These are phyloP conservation scores for Ottelia alismoides DNA, from an alignment of 106 monocot species.

Conservation along the genomic window DNA sequence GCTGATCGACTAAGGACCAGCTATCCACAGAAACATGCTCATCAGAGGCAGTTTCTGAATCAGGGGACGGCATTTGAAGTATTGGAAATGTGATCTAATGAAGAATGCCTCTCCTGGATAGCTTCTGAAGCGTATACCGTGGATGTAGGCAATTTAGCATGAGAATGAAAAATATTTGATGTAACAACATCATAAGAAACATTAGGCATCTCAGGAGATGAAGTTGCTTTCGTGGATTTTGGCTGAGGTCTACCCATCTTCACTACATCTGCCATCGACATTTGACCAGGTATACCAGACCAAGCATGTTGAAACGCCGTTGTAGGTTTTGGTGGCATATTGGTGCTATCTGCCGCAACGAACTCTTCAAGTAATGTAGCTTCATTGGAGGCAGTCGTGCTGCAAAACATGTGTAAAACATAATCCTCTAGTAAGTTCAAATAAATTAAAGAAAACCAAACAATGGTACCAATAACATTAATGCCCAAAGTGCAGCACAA, in stretches of 20 bases:
- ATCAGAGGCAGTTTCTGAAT: slow-evolving; percentile 1
- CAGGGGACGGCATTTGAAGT: slow-evolving; percentile 23
- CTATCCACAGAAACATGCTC: slow-evolving; percentile 26
- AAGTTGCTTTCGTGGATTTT: slow-evolving; percentile 20
- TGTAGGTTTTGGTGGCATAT: slow-evolving; percentile 30
- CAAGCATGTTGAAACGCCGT: slow-evolving; percentile 44
- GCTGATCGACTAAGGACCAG: slow-evolving; percentile 35
- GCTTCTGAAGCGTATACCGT: slow-evolving; percentile 17
- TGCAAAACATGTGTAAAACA: too few relatives aligned
- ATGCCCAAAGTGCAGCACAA: too few relatives aligned
- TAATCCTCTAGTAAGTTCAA: too few relatives aligned
- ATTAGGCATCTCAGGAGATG: slow-evolving; percentile 17
- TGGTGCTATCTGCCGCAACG: slow-evolving; percentile 23
- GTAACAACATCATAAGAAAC: slow-evolving; percentile 19
- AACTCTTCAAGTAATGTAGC: slow-evolving; percentile 26
- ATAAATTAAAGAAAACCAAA: too few relatives aligned
- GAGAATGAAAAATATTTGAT: slow-evolving; percentile 12
- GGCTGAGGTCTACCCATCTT: slow-evolving; percentile 82
- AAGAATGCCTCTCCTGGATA: slow-evolving; percentile 16
- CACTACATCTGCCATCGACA: slow-evolving; percentile 92
- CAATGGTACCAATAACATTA: too few relatives aligned
- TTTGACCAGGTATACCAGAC: slow-evolving; percentile 47
- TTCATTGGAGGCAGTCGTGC: background rate
- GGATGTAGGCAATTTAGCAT: slow-evolving; percentile 7
- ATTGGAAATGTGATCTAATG: slow-evolving; percentile 17